Percentiles rank a stretch among this genome's conserved stretches.
Evolutionary conservation across 768 basidiomycete genomes (phyloP).

Genomic region (Naganishia vaughanmartiniae): DNA sequence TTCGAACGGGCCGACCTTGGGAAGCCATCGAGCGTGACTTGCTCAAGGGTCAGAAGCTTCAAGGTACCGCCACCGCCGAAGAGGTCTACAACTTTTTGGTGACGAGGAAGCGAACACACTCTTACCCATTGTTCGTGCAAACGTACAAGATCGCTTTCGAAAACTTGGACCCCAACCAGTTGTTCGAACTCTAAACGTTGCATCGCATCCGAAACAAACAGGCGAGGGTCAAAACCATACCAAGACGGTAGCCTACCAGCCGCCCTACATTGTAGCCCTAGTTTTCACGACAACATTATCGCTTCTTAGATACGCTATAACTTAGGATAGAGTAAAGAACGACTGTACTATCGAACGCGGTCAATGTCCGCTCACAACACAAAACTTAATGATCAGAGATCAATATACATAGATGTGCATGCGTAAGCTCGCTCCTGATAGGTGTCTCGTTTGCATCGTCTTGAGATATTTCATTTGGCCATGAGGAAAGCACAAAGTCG

Average conservation of each 20-base stretch:
- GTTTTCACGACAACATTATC: slow-evolving; percentile 2
- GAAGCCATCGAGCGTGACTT: slow-evolving; percentile 54
- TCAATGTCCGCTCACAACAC: neutral
- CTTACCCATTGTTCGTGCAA: slow-evolving; percentile 51
- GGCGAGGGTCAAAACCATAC: neutral
- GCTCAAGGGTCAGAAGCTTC: slow-evolving; percentile 56
- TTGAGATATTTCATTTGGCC: neutral
- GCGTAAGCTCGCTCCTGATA: neutral
- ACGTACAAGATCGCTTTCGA: slow-evolving; percentile 51
- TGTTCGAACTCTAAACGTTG: slow-evolving; percentile 32
- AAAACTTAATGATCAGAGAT: neutral
- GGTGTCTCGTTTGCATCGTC: neutral
- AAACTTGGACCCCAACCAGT: slow-evolving; percentile 40
- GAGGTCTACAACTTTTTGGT: slow-evolving; percentile 55
- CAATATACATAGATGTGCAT: slow-evolving; percentile 7
- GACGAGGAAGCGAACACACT: slow-evolving; percentile 48
- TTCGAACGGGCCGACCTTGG: slow-evolving; percentile 54
- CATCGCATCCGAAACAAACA: neutral
- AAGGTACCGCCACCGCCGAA: slow-evolving; percentile 54
- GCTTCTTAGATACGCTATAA: neutral
- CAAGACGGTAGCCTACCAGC: neutral
- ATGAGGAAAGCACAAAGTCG: neutral
- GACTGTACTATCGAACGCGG: neutral
- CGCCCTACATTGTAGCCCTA: slow-evolving; percentile 16
- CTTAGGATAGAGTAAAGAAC: slow-evolving; percentile 2